Percentiles rank a stretch among this genome's conserved stretches.
phyloP scores from a whole-genome alignment of 2,329 filamentous ascomycete genomes.

The Hypoxylon sp. region DNA sequence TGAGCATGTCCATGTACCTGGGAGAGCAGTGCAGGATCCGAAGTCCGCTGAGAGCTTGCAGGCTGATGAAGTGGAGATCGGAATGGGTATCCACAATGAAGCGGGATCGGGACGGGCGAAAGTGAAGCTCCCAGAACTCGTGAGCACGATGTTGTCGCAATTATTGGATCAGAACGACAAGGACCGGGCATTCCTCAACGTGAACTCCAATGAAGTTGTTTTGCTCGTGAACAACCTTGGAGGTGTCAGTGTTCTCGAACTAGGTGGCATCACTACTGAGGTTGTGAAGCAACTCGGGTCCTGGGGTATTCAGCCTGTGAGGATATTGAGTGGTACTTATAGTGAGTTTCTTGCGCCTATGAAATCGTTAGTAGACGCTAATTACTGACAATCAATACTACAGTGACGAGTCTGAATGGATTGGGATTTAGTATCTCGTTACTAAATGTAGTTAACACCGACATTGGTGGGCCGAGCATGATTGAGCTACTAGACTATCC shows the following conservation, averaged over 20 bases:
- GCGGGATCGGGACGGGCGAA: slow-evolving; percentile 68
- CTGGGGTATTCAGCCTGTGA: slow-evolving; percentile 73
- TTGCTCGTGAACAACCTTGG: slow-evolving; percentile 83
- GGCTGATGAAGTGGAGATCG: slow-evolving; percentile 72
- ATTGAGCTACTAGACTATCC: slow-evolving; percentile 79
- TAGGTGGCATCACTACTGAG: slow-evolving; percentile 79
- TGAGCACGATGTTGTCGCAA: slow-evolving; percentile 77
- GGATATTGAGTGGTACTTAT: slow-evolving; percentile 78
- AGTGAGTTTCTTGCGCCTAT: slow-evolving; percentile 53
- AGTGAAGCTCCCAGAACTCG: slow-evolving; percentile 67
- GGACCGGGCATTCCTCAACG: slow-evolving; percentile 78
- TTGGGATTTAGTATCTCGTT: slow-evolving; percentile 81
- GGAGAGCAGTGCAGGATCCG: slow-evolving; percentile 69
- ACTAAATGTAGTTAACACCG: slow-evolving; percentile 73
- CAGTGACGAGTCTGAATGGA: slow-evolving; percentile 82
- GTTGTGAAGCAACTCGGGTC: slow-evolving; percentile 73
- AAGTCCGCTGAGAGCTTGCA: slow-evolving; percentile 69
- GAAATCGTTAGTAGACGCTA: neutral
- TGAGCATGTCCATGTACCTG: slow-evolving; percentile 94
- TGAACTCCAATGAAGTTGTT: slow-evolving; percentile 75
- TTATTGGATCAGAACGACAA: slow-evolving; percentile 75
- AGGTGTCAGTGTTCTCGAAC: slow-evolving; percentile 78
- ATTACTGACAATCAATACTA: slow-evolving; percentile 8
- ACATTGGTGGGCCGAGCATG: slow-evolving; percentile 73
- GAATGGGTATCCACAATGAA: slow-evolving; percentile 86